Conservation (phyloP, 108 stramenopile species). For the Skeletonema menzelii region DNA sequence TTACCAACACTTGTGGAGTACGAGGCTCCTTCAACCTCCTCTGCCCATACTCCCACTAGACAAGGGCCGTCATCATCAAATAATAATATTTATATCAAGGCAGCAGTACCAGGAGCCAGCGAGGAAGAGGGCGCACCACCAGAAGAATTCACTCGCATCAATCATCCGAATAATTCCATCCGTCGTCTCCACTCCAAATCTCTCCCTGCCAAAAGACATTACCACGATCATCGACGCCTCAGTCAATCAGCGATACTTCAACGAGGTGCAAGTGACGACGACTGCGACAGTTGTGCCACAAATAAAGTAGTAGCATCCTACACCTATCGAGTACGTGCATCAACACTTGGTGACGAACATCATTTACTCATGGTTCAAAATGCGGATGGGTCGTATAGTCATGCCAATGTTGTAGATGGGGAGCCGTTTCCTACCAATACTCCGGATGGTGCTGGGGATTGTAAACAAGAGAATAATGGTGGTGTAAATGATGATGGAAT, state of each 20-base stretch:
- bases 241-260: background rate
- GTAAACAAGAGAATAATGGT: no score
- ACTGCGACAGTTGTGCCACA: background rate
- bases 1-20: conserved; percentile 45
- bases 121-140: no score
- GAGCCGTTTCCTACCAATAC: no score
- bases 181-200: background rate
- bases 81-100: no score
- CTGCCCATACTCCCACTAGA: background rate
- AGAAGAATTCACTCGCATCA: background rate
- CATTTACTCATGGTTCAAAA: conserved; percentile 33
- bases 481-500: background rate
- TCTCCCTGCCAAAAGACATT: background rate
- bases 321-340: conserved; percentile 31
- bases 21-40: conserved; percentile 7
- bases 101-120: no score
- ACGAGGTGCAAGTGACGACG: background rate
- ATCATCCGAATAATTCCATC: background rate
- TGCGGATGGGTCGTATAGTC: no score
- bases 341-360: conserved; percentile 19
- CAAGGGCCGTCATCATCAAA: background rate
- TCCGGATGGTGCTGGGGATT: no score
- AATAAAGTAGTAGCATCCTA: conserved; percentile 11
- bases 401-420: no score
- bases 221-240: background rate